Evolutionary conservation across 148 eudicot genomes (phyloP).

Genomic region (Rhododendron mucronatum): DNA sequence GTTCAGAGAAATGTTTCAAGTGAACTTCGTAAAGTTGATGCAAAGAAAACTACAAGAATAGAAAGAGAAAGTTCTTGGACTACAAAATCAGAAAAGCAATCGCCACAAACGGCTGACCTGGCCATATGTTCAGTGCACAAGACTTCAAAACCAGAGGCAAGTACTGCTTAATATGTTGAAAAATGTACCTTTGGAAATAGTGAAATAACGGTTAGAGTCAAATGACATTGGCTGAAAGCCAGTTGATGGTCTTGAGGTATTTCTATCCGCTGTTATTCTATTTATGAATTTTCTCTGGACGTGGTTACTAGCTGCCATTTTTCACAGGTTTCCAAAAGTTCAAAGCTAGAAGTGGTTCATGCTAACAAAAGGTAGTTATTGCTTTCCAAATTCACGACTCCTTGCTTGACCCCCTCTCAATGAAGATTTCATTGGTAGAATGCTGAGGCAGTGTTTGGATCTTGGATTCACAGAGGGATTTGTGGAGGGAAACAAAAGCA

Average conservation of each 20-base stretch:
- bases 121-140: constrained; percentile 11
- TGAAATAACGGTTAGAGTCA: neutral
- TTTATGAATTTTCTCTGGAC: neutral
- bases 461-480: neutral
- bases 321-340: constrained; percentile 28
- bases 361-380: constrained; percentile 35
- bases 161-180: neutral
- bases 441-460: neutral
- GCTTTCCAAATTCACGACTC: neutral
- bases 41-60: constrained; percentile 22
- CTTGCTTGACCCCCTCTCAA: neutral
- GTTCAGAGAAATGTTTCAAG: neutral
- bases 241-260: neutral
- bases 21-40: constrained; percentile 18
- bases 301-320: neutral
- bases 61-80: constrained; percentile 20
- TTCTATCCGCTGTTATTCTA: constrained; percentile 14
- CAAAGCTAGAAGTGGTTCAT: constrained; percentile 18
- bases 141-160: constrained; percentile 38
- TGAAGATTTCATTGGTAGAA: neutral
- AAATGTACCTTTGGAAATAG: neutral
- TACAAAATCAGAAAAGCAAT: constrained; percentile 25
- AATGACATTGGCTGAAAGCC: neutral
- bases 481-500: neutral
- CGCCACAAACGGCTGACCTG: constrained; percentile 13